A percentile compares a stretch with the other conserved stretches of the same genome.
Conservation (phyloP, 306 rosid species). For the Spatholobus suberectus region DNA sequence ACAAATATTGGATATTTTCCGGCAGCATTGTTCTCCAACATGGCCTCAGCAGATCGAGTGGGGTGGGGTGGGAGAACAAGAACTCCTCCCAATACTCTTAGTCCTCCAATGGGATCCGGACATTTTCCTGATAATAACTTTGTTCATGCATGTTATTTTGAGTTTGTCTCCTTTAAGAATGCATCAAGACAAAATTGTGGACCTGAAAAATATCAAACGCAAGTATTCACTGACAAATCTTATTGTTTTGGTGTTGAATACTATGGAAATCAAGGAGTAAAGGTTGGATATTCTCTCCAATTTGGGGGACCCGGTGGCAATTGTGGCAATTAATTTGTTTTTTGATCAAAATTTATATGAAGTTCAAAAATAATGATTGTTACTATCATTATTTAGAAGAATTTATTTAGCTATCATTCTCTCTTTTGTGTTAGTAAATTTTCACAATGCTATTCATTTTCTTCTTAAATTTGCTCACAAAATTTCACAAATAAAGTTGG, state of each 20-base stretch:
- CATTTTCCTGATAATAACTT: neutral
- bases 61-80: slow-evolving; percentile 35
- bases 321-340: neutral
- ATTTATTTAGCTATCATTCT: too few species aligned
- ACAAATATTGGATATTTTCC: slow-evolving; percentile 8
- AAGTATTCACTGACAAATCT: accelerated
- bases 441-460: too few species aligned
- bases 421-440: too few species aligned
- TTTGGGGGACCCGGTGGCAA: slow-evolving; percentile 19
- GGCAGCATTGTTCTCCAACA: neutral
- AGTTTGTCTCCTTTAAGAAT: neutral
- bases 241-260: neutral
- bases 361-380: neutral
- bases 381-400: neutral
- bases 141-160: neutral
- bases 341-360: neutral
- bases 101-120: slow-evolving; percentile 36
- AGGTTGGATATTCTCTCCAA: neutral
- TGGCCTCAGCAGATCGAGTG: neutral
- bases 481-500: too few species aligned
- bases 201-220: accelerated
- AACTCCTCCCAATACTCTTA: neutral
- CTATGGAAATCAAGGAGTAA: neutral
- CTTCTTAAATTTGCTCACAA: too few species aligned
- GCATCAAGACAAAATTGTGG: neutral